Base-by-base conservation (phyloP, 1,139 yeast species). In the Saccharomyces pastorianus region DNA sequence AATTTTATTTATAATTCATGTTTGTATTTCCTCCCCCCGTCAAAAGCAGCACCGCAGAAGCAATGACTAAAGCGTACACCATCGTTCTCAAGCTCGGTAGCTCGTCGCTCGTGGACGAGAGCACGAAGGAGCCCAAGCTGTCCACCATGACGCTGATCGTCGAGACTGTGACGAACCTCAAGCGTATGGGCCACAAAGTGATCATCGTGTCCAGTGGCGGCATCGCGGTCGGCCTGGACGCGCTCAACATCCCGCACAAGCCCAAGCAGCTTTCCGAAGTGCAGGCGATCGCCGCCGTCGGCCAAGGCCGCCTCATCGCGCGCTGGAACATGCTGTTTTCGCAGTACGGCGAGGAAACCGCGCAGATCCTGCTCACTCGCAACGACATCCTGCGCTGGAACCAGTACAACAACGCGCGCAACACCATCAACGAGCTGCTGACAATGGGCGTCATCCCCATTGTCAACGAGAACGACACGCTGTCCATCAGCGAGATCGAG, bases 251-350 rank as follows among this genome's bases (percentile, higher is more conserved):
- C 50, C 70, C 73, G 1, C 73, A 73, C 49, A 83, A 91, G 56
- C 97, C 98, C 3, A 83, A 82, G 59, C 81, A 81, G 58, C 74
- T 91, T 56, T 78, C 96, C 0, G 82, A 84, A 23, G 85, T 86
- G 1, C 97, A 91, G 72, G 98, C 97, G 1, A 75, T 91, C 51
- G 96, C 98, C 0, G 93, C 96, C 1, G 84, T 91, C 49, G 98
- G 98, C 0, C 98, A 91, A 67, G 95, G 96, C 23, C 76, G 89
- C 53, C 74, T 91, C 48, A 89, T 91, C 59, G 90, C 93, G 1
- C 76, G 89, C 44, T 91, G 96, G 86, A 97, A 91, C 65, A 84
- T 83, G 60, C 72, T 91, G 65, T 91, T 91, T 70, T 73, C 85
- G 31, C 93, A 87, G 68, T 75, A 89, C 65, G 80, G 84, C 61